Evolutionary conservation across 352 stramenopile genomes (phyloP), one percentile per base, ranked within the genome.

Genomic region (Blastocystis sp.): DNA sequence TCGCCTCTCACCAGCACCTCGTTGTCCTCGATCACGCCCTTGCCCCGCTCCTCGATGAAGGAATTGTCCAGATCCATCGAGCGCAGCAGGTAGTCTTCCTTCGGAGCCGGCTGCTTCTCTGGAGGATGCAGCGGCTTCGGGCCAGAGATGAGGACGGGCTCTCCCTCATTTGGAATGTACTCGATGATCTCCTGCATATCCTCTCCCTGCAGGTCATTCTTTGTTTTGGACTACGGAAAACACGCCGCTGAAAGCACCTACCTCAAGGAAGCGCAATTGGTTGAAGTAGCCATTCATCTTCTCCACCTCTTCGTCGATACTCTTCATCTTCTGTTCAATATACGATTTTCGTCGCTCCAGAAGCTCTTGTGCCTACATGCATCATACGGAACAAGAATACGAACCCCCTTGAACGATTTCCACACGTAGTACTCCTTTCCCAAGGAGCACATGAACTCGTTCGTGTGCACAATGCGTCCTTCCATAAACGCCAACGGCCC

Each of bases 121-220:
- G 67, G 67, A 4, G 56, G 56, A 43, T 40, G 17, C 7, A 62
- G 56, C 10, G 69, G 48, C 41, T 70, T 70, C 0, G 74, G 74
- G 2, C 74, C 74, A 14, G 65, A 23, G 3, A 84, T 70, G 4
- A 84, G 41, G 1, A 84, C 74, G 19, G 74, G 74, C 19, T 84
- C 56, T 38, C 74, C 56, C 41, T 64, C 74, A 17, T 84, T 64
- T 1, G 74, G 74, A 53, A 84, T 53, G 52, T 67, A 84, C 38
- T 84, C 74, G 53, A 84, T 84, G 53, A 84, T 84, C 74, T 84
- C 74, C 60, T 84, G 74, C 17, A 84, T 23, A 14, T 84, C 74
- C 45, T 67, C 74, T 7, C 21, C 23, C 23, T 66, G 45, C 0
- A 45, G 28, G 5, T 69, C 21, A 11, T 67, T 59, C 21, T 84